Conservation (phyloP, 2,329 filamentous ascomycete genomes). For the Fusarium oxysporum region DNA sequence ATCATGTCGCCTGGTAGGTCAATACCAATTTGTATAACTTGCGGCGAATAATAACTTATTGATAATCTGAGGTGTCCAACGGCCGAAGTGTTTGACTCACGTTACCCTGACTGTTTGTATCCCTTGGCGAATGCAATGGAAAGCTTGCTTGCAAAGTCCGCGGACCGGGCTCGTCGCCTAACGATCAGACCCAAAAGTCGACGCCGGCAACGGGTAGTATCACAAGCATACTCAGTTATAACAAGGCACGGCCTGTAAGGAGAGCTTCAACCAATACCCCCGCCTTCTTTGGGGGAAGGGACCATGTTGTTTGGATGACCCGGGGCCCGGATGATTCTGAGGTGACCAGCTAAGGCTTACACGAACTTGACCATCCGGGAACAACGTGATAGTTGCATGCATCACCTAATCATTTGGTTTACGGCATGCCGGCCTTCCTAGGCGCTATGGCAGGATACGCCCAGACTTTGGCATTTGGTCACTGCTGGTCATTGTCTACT, state of each 20-base stretch:
- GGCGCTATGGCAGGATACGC: neutral
- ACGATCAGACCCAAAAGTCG: neutral
- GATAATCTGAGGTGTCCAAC: neutral
- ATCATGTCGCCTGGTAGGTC: rapidly evolving
- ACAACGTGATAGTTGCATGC: neutral
- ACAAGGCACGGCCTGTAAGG: rapidly evolving
- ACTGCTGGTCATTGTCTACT: neutral
- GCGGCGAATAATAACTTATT: neutral
- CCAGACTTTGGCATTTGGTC: neutral
- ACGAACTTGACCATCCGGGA: neutral
- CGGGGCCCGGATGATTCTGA: neutral
- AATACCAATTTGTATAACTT: neutral
- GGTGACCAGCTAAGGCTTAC: neutral
- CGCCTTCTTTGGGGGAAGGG: neutral
- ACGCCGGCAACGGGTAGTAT: rapidly evolving
- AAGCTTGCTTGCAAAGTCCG: neutral
- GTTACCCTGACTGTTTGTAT: neutral
- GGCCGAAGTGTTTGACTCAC: neutral
- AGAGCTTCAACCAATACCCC: neutral
- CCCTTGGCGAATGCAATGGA: neutral
- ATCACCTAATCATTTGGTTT: neutral
- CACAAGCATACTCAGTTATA: no score
- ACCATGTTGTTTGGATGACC: neutral
- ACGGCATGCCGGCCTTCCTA: no score
- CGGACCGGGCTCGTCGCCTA: no score